Conservation (phyloP, 352 stramenopile genomes). For the Pythium angustatum region DNA sequence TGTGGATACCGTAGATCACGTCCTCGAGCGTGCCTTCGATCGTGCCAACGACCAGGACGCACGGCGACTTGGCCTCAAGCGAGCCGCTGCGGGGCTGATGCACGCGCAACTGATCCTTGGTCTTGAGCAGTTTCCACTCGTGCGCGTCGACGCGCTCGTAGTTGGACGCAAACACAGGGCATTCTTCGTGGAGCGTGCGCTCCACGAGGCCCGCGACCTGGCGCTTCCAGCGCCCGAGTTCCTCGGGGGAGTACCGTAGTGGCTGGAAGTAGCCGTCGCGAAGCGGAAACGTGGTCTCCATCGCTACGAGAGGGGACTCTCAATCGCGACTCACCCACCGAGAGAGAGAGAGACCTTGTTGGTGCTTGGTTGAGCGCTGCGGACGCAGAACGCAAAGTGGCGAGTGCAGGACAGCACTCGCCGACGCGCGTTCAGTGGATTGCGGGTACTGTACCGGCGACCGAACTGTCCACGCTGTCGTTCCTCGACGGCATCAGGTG, state of each 20-base stretch:
- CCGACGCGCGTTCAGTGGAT: too few species aligned
- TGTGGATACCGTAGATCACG: slow-evolving; percentile 58
- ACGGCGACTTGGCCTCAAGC: background rate
- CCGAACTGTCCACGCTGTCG: background rate
- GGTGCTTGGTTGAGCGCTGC: background rate
- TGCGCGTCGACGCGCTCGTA: slow-evolving; percentile 13
- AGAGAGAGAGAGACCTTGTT: too few species aligned
- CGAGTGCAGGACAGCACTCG: background rate
- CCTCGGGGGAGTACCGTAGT: slow-evolving; percentile 10
- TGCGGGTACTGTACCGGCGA: too few species aligned
- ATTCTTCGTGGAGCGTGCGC: slow-evolving; percentile 10
- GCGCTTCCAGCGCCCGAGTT: slow-evolving; percentile 15
- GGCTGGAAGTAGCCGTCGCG: slow-evolving; percentile 18
- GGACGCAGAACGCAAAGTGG: background rate
- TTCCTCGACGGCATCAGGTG: background rate
- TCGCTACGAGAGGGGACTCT: too few species aligned
- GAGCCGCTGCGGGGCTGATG: slow-evolving; percentile 5
- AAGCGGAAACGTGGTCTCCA: slow-evolving; percentile 21
- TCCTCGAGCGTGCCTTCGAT: slow-evolving; percentile 59
- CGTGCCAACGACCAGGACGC: slow-evolving; percentile 47
- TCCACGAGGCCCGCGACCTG: slow-evolving; percentile 6
- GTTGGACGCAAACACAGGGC: background rate
- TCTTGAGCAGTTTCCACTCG: slow-evolving; percentile 17
- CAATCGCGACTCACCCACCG: too few species aligned
- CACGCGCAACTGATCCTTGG: slow-evolving; percentile 15